phyloP scores from a whole-genome alignment of 2,329 filamentous ascomycete genomes.

The Shiraia sp. region DNA sequence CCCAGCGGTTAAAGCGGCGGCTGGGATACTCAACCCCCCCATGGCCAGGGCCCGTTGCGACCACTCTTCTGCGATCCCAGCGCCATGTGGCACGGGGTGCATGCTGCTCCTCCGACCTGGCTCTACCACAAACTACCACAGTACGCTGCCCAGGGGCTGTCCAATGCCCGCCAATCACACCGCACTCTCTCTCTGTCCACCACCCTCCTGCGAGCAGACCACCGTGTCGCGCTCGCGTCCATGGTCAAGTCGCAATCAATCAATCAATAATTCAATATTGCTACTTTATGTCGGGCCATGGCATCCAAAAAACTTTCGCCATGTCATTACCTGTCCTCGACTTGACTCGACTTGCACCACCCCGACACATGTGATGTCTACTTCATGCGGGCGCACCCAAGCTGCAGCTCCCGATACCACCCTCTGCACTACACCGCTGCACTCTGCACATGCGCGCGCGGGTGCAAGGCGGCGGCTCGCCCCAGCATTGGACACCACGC shows the following conservation, averaged over 20 bases:
- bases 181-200: too few species aligned
- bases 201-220: not conserved
- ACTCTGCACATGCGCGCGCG: constrained; percentile 1
- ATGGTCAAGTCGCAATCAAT: too few species aligned
- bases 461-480: constrained; percentile 2
- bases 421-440: not conserved
- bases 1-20: constrained; percentile 9
- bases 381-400: constrained; percentile 10
- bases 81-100: constrained; percentile 19
- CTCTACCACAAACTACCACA: constrained; percentile 11
- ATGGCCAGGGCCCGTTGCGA: constrained; percentile 12
- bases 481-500: constrained; percentile 5
- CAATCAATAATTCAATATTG: too few species aligned
- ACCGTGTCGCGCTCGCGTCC: constrained; percentile 2
- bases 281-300: too few species aligned
- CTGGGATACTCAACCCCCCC: constrained; percentile 20
- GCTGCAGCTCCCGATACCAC: not conserved
- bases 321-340: too few species aligned
- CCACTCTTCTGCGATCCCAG: constrained; percentile 19
- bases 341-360: too few species aligned
- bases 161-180: too few species aligned
- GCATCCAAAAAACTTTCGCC: too few species aligned
- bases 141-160: too few species aligned
- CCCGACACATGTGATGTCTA: constrained; percentile 13
- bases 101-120: constrained; percentile 5